Evolutionary conservation across 441 rosid genomes (phyloP).

Genomic region (Syzygium syzygioides): DNA sequence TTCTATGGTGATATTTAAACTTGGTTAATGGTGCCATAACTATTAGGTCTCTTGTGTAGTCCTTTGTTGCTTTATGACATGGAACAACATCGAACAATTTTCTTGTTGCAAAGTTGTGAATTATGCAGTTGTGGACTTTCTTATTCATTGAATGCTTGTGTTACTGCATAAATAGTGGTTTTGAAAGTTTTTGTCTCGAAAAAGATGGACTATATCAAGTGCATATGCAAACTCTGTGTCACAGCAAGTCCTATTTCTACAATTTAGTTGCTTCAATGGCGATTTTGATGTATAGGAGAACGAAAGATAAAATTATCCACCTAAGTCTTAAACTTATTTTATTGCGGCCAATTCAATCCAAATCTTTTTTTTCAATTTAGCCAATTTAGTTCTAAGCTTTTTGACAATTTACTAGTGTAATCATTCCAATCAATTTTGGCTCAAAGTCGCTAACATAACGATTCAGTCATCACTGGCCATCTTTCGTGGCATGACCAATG

Average conservation of each 20-base stretch:
- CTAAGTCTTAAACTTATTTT: neutral
- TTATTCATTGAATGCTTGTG: too few species aligned
- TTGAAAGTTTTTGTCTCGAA: neutral
- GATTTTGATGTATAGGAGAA: neutral
- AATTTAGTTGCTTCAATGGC: neutral
- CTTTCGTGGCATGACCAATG: neutral
- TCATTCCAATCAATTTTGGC: neutral
- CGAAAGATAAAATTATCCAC: neutral
- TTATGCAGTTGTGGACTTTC: neutral
- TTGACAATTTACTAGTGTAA: neutral
- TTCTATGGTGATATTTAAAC: neutral
- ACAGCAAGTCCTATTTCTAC: neutral
- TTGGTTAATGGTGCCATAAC: neutral
- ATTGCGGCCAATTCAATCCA: neutral
- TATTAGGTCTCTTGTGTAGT: neutral
- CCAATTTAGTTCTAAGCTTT: neutral
- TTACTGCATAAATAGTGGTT: neutral
- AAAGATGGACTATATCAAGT: neutral
- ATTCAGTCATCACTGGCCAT: rapidly evolving
- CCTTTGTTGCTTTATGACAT: neutral
- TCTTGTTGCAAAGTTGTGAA: neutral
- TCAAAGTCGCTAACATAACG: rapidly evolving
- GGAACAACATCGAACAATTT: neutral
- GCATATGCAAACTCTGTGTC: neutral
- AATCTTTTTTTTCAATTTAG: neutral